Conservation (phyloP, 2,329 filamentous ascomycete species). For the Alternaria arbusti region DNA sequence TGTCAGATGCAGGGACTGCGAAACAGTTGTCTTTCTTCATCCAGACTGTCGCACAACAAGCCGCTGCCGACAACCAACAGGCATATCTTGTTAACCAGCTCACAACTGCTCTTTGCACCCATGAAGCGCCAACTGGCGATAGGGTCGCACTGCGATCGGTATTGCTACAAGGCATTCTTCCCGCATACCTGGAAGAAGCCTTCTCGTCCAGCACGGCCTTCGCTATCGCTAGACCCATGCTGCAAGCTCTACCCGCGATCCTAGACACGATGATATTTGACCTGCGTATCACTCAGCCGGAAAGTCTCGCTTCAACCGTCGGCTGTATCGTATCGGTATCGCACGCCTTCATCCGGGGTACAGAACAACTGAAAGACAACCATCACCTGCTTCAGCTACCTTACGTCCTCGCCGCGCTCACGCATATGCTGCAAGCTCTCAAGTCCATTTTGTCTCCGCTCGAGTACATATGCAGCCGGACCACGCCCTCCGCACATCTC, state of each 20-base stretch:
- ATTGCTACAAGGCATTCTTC: constrained; percentile 62
- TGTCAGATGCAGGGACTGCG: constrained; percentile 55
- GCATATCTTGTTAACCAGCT: constrained; percentile 63
- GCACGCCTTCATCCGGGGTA: constrained; percentile 45
- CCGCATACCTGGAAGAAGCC: constrained; percentile 61
- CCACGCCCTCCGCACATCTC: neutral
- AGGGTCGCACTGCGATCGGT: constrained; percentile 58
- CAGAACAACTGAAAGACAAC: constrained; percentile 47
- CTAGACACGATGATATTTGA: constrained; percentile 55
- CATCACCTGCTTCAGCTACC: constrained; percentile 47
- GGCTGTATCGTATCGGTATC: constrained; percentile 50
- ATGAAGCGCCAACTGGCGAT: constrained; percentile 51
- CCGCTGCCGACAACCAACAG: constrained; percentile 64
- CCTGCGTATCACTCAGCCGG: constrained; percentile 51
- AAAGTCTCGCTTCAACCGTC: constrained; percentile 47
- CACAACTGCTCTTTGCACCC: constrained; percentile 55
- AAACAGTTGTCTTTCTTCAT: constrained; percentile 66
- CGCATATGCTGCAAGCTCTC: constrained; percentile 51
- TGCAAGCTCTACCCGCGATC: constrained; percentile 55
- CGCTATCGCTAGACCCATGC: constrained; percentile 60
- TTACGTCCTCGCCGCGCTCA: constrained; percentile 47
- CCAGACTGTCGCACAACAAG: constrained; percentile 65
- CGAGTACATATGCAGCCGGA: constrained; percentile 55
- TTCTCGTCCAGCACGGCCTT: constrained; percentile 57
- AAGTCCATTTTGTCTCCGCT: constrained; percentile 50